These are phyloP conservation scores for Penicillium fimorum DNA, from an alignment of 495 filamentous ascomycete genomes.

Conservation along the genomic window DNA sequence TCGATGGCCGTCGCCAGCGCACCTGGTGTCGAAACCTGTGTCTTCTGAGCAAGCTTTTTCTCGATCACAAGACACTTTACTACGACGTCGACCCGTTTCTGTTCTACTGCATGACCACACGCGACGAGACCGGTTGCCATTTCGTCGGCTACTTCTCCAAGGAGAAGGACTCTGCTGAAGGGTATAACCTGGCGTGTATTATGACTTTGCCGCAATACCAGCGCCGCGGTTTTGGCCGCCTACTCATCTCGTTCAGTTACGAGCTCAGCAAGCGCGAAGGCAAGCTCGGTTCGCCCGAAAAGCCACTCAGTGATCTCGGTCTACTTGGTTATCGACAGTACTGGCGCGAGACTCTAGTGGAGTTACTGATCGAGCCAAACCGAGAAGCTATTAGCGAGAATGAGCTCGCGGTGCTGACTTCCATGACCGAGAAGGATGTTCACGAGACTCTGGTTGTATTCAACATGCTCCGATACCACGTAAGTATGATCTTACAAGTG, in stretches of 20 bases:
- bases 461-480: slow-evolving; percentile 89
- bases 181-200: slow-evolving; percentile 98
- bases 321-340: slow-evolving; percentile 91
- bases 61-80: slow-evolving; percentile 99
- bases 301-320: slow-evolving; percentile 91
- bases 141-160: slow-evolving; percentile 97
- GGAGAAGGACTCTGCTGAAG: slow-evolving; percentile 93
- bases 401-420: slow-evolving; percentile 68
- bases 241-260: slow-evolving; percentile 97
- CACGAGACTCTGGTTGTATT: slow-evolving; percentile 88
- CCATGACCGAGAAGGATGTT: slow-evolving; percentile 95
- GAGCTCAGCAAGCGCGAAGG: slow-evolving; percentile 93
- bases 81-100: slow-evolving; percentile 98
- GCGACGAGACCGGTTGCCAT: slow-evolving; percentile 84
- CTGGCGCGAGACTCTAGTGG: slow-evolving; percentile 92
- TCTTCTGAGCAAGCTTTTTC: slow-evolving; percentile 89
- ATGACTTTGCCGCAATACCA: slow-evolving; percentile 94
- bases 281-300: slow-evolving; percentile 93
- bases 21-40: slow-evolving; percentile 98
- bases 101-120: slow-evolving; percentile 95
- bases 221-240: slow-evolving; percentile 84
- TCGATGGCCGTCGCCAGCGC: slow-evolving; percentile 90
- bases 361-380: slow-evolving; percentile 64
- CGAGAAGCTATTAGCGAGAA: slow-evolving; percentile 74
- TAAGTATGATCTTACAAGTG: slow-evolving; percentile 32